These are phyloP conservation scores for Lasiodiplodia sp. DNA, from an alignment of 2,329 filamentous ascomycete species.

Conservation along the genomic window DNA sequence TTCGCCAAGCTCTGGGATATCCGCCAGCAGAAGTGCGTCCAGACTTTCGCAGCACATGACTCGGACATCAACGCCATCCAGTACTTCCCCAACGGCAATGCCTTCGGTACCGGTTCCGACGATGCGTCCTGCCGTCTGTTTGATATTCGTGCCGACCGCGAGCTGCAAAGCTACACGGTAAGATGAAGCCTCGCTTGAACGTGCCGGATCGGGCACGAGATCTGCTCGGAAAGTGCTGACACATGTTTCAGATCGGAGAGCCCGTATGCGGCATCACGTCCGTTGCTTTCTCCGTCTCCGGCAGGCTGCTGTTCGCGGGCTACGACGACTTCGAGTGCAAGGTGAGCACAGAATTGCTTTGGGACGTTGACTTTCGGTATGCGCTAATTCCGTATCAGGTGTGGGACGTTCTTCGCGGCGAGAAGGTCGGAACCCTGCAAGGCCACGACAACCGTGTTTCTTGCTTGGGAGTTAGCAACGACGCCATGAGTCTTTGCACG, in stretches of 20 bases:
- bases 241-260: conserved; percentile 79
- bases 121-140: conserved; percentile 97
- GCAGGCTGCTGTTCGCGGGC: conserved; percentile 91
- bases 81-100: conserved; percentile 98
- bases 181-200: conserved; percentile 34
- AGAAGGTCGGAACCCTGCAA: conserved; percentile 95
- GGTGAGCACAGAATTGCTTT: conserved; percentile 62
- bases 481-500: conserved; percentile 98
- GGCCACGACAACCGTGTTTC: conserved; percentile 99
- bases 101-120: conserved; percentile 96
- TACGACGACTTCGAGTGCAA: conserved; percentile 99
- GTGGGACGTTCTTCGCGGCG: conserved; percentile 95
- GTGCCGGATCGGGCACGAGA: conserved; percentile 7
- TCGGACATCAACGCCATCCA: conserved; percentile 99
- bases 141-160: conserved; percentile 93
- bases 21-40: conserved; percentile 94
- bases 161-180: conserved; percentile 73
- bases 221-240: conserved; percentile 18
- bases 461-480: conserved; percentile 98
- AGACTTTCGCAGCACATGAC: conserved; percentile 98
- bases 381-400: conserved; percentile 66
- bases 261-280: conserved; percentile 98
- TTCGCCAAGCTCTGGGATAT: conserved; percentile 99
- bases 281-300: conserved; percentile 96
- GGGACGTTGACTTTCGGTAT: conserved; percentile 23